Percentiles rank a stretch among this genome's conserved stretches.
phyloP scores from a whole-genome alignment of 140 eudicot species.

The Flaveria floridana region DNA sequence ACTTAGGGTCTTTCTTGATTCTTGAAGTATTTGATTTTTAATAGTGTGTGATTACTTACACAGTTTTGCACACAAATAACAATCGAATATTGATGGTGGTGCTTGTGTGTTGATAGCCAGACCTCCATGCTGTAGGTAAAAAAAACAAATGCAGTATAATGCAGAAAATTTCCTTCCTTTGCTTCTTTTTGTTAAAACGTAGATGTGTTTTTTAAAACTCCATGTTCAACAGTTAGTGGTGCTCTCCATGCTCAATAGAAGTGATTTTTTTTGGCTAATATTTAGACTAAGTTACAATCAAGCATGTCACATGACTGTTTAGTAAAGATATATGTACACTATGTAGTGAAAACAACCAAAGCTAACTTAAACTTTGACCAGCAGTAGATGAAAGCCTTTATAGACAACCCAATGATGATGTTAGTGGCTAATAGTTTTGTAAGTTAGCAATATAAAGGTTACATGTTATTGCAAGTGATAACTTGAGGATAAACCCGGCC shows the following conservation, averaged over 20 bases:
- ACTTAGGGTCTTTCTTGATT: constrained; percentile 10
- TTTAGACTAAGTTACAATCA: not conserved
- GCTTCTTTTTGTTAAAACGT: not conserved
- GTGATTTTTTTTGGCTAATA: not conserved
- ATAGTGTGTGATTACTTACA: constrained; percentile 8
- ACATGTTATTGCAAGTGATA: not conserved
- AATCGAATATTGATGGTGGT: not conserved
- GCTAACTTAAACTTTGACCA: not conserved
- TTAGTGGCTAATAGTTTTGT: not conserved
- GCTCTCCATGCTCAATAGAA: not conserved
- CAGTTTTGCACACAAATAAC: not conserved
- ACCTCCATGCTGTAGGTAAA: not conserved
- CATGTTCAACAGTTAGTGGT: not conserved
- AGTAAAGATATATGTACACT: not conserved
- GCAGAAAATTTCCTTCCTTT: not conserved
- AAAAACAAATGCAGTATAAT: not conserved
- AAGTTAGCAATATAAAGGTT: not conserved
- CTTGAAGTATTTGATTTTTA: not conserved
- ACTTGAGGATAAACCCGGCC: not conserved
- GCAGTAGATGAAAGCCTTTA: not conserved
- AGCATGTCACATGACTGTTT: not conserved
- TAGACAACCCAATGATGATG: not conserved
- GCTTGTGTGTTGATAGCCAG: constrained; percentile 1
- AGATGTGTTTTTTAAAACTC: not conserved
- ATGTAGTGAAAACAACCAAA: not conserved